Base-by-base conservation (phyloP, 148 eudicot genomes). In the Chenopodium suecicum region DNA sequence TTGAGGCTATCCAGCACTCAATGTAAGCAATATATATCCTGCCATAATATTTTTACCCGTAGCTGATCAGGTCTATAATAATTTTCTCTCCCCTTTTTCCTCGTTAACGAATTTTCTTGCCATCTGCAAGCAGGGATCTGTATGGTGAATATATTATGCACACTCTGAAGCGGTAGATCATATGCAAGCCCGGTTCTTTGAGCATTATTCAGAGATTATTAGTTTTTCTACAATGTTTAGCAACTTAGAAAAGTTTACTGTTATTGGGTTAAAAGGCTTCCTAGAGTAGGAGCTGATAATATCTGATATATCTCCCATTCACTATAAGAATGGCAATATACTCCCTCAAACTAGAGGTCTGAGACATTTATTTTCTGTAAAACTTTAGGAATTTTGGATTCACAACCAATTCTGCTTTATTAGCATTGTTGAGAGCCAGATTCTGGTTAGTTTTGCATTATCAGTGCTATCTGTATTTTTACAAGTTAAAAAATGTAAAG, bases 111-210 rank as follows among this genome's bases (percentile, higher is more conserved):
- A 60, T n/a, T 58, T 79, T 29, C 1, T 25, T 56, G 25, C 31
- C 69, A 37, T 52, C 75, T 23, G 37, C 11, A 66, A 74, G 74
- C 89, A 88, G 90, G 90, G 88, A 88, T 81, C 89, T 90, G 11
- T 90, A 90, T 80, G 90, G 85, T 31, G 90, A 90, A 68, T 90
- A 90, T 77, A 82, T 90, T 23, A n/a, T 86, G 84, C 87, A 83
- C 83, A 88, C 88, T n/a, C 78, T 90, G 75, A 88, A 79, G 86
- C 70, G 86, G 70, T 86, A 86, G 64, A 64, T 64, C 62, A 20
- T 22, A 81, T 27, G 34, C 17, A n/a, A 50, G 54, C 6, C 31
- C 62, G 22, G 16, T 12, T 56, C 17, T 4, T 56, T 56, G 62
- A n/a, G 11, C 29, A 44, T 41, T 10, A 4, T 79, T 58, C 1